A percentile compares a stretch with the other conserved stretches of the same genome.
Conservation (phyloP, 768 basidiomycete species). For the Megacollybia marginata region DNA sequence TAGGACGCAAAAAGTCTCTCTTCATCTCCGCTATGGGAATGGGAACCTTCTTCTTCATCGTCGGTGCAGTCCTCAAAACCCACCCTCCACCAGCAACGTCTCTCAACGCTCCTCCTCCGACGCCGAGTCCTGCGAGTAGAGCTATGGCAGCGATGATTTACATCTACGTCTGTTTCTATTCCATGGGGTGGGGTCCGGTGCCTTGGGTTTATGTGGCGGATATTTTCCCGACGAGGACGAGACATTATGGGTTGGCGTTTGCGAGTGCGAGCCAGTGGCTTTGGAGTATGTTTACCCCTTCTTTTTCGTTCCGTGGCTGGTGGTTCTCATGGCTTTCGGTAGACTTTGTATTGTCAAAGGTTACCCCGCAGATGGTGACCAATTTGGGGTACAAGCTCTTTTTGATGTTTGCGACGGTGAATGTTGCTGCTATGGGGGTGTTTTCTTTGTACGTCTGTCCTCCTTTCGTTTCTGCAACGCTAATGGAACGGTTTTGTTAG, state of each 20-base stretch:
- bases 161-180: constrained; percentile 58
- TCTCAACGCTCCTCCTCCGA: constrained; percentile 6
- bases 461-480: not conserved
- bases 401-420: constrained; percentile 48
- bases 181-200: constrained; percentile 58
- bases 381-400: constrained; percentile 47
- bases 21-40: constrained; percentile 49
- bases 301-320: not conserved
- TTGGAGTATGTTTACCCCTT: constrained; percentile 33
- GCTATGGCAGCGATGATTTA: constrained; percentile 63
- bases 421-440: constrained; percentile 40
- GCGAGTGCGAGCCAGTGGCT: constrained; percentile 77
- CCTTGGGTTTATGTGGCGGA: constrained; percentile 70
- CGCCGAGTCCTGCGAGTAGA: constrained; percentile 32
- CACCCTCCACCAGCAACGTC: constrained; percentile 31
- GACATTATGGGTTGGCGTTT: constrained; percentile 71
- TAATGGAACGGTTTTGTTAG: constrained; percentile 5
- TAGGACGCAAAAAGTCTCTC: constrained; percentile 53
- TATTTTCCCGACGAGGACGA: constrained; percentile 80
- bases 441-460: constrained; percentile 33
- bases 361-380: constrained; percentile 39
- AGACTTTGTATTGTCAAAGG: constrained; percentile 46
- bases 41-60: constrained; percentile 53
- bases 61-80: constrained; percentile 57
- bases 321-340: constrained; percentile 7